A percentile compares a stretch with the other conserved stretches of the same genome.
phyloP scores from a whole-genome alignment of 257 asterid genomes.

The Solanum lignicaule region DNA sequence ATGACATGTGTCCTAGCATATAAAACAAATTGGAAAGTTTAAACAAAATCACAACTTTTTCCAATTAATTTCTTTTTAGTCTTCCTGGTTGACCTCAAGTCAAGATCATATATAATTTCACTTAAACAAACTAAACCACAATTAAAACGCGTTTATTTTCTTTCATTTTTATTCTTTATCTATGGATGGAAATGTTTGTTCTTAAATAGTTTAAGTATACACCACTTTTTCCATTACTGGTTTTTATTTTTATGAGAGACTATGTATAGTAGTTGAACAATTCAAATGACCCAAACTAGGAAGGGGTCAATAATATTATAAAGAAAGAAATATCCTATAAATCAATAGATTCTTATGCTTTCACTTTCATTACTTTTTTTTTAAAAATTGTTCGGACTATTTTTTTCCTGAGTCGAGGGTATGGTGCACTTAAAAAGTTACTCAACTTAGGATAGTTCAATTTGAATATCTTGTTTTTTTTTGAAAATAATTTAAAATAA shows the following conservation, averaged over 20 bases:
- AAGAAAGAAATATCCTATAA: background rate
- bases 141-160: background rate
- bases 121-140: constrained; percentile 2
- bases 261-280: background rate
- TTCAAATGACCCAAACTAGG: background rate
- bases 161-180: background rate
- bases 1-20: background rate
- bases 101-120: background rate
- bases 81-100: background rate
- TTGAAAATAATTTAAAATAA: no score
- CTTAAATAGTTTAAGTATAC: background rate
- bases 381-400: no score
- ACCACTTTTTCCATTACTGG: background rate
- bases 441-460: no score
- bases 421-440: no score
- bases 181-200: background rate
- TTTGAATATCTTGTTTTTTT: no score
- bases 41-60: background rate
- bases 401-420: no score
- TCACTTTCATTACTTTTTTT: background rate
- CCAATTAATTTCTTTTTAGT: background rate
- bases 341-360: background rate
- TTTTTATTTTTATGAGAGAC: background rate
- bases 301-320: background rate
- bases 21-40: background rate